A percentile compares a stretch with the other conserved stretches of the same genome.
Evolutionary conservation across 345 rosid species (phyloP).

Genomic region (Lepidium didymum): DNA sequence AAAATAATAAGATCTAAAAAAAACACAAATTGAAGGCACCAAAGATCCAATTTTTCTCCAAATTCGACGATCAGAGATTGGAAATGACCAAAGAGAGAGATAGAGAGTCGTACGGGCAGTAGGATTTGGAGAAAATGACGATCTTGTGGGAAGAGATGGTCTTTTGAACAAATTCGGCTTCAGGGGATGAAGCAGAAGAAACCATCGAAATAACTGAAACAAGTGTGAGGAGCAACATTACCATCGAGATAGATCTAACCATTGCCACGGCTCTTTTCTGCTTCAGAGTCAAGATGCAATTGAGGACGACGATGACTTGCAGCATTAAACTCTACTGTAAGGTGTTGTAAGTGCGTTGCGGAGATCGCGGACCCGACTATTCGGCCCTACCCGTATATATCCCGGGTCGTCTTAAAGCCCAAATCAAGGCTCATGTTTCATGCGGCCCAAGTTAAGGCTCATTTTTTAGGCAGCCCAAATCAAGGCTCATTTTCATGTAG

Average conservation of each 20-base stretch:
- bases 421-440: background rate
- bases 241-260: constrained; percentile 17
- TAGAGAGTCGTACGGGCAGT: constrained; percentile 64
- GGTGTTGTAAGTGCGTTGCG: background rate
- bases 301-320: background rate
- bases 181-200: constrained; percentile 31
- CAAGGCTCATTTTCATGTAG: background rate
- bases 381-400: background rate
- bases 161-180: constrained; percentile 54
- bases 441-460: background rate
- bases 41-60: background rate
- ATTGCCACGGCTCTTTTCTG: constrained; percentile 11
- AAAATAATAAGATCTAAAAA: background rate
- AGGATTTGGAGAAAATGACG: constrained; percentile 96
- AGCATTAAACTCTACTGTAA: background rate
- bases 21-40: background rate
- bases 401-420: background rate
- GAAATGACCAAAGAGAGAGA: background rate
- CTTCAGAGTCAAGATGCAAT: background rate
- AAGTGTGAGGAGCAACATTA: constrained; percentile 4
- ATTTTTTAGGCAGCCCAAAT: background rate
- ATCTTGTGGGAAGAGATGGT: constrained; percentile 77
- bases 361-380: background rate
- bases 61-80: background rate
- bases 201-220: constrained; percentile 19